Base-by-base conservation (phyloP, 2,329 filamentous ascomycete species). In the Nigrospora oryzae region DNA sequence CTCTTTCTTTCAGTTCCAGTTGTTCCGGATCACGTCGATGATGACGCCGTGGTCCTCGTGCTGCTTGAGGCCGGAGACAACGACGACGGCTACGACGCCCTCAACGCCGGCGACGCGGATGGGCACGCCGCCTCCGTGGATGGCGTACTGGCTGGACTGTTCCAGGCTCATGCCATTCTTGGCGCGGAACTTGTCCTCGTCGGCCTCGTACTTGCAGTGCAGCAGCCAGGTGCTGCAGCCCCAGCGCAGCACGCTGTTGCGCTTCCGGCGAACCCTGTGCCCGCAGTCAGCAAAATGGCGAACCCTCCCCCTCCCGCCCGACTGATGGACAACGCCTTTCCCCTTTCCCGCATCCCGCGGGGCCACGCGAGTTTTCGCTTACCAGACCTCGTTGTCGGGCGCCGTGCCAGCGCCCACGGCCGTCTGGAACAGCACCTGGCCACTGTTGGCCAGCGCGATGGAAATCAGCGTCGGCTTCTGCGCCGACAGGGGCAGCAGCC, bases 1-100 rank as follows among this genome's bases (percentile, higher is more conserved):
- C 6, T 23, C 19, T 23, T 23, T 23, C 19, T 23, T 10, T 46
- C 28, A 54, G 47, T 55, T 46, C 70, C 70, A 74, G 45, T 70
- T 64, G 28, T 78, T 74, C 53, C 71, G 70, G 36, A 89, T 70
- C 1, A 79, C 79, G 59, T 89, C 83, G 1, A 86, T 75, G 56
- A 91, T 80, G 34, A 89, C 77, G 10, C 79, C 79, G 63, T 93
- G 87, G 62, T 90, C 86, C 66, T 89, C 77, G 54, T 86, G 73
- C 63, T 89, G 83, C 67, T 81, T 84, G 61, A 91, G 62, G 5
- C 86, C 87, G 56, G 81, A 85, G 1, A 91, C 83, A 15, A 89
- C 79, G 19, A 89, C 79, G 1, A 88, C 81, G 1, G 78, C 86
- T 10, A 89, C 81, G 3, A 89, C 66, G 0, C 86, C 86, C 65